Evolutionary conservation across 169 alveolate species (phyloP).

Genomic region (Condylostoma magnum): DNA sequence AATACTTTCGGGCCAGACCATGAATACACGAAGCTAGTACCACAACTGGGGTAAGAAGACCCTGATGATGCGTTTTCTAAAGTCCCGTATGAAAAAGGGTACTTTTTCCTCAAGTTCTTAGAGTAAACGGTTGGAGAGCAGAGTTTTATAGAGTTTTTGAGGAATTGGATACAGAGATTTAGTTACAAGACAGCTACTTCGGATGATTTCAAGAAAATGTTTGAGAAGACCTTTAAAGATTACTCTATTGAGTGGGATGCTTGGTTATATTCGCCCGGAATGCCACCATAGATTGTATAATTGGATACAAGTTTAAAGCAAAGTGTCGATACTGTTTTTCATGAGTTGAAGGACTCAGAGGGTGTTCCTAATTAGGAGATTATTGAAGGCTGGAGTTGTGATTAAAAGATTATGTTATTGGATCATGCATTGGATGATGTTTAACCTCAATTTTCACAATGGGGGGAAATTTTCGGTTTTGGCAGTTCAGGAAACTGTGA

Average conservation of each 20-base stretch:
- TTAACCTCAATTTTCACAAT: neutral
- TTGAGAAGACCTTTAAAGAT: conserved; percentile 20
- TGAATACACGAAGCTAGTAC: conserved; percentile 66
- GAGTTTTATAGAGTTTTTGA: conserved; percentile 47
- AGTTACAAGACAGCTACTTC: conserved; percentile 37
- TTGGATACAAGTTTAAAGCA: conserved; percentile 22
- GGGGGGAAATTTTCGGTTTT: conserved; percentile 26
- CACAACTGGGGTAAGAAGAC: conserved; percentile 55
- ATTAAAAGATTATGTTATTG: conserved; percentile 29
- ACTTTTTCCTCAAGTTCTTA: conserved; percentile 37
- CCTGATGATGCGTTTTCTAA: conserved; percentile 84
- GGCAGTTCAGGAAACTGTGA: conserved; percentile 28
- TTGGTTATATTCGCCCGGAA: conserved; percentile 47
- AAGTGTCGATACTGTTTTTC: conserved; percentile 1
- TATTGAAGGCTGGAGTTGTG: conserved; percentile 25
- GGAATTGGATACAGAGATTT: conserved; percentile 47
- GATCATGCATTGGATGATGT: neutral
- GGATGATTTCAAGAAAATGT: conserved; percentile 38
- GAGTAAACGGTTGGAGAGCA: conserved; percentile 67
- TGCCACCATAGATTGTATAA: conserved; percentile 31
- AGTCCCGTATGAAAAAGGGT: conserved; percentile 84
- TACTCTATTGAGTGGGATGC: conserved; percentile 41
- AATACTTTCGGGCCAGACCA: conserved; percentile 46
- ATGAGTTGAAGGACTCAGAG: conserved; percentile 20
- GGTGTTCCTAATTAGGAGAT: conserved; percentile 27